Base-by-base conservation (phyloP, 495 filamentous ascomycete species). In the Cladorrhinum samala region DNA sequence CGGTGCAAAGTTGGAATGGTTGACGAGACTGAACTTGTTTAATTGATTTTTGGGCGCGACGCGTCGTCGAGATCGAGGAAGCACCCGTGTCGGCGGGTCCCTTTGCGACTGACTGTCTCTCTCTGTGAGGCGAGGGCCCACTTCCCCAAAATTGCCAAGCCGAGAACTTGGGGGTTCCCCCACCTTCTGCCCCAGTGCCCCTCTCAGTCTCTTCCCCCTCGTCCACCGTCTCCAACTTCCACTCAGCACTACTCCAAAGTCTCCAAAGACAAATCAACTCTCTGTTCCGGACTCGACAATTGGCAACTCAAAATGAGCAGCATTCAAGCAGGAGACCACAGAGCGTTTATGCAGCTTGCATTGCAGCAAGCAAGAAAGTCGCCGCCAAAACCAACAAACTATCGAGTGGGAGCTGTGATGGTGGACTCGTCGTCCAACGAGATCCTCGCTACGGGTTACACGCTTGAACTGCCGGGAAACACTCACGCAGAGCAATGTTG, bases 401-500 rank as follows among this genome's bases (percentile, higher is more conserved):
- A 88, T 74, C 83, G 92, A 54, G 91, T 98, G 36, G 93, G 93
- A 52, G 93, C 93, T 6, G 61, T 96, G 41, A 72, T 97, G 24
- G 74, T 95, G 23, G 77, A 83, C 45, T 58, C 78, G 21, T 62
- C 65, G 17, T 64, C 73, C 24, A 79, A 86, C 58, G 71, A 77
- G 9, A 76, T 95, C 57, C 78, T 96, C 38, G 80, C 87, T 2
- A 91, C 88, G 1, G 91, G 92, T 46, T 96, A 91, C 74, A 95
- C 91, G 7, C 79, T 95, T 57, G 92, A 97, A 64, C 82, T 93
- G 9, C 77, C 82, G 0, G 93, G 91, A 13, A 98, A 98, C 76
- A 96, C 91, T 0, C 93, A 98, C 58, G 93, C 93, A 4, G 93
- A 98, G 61, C 90, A 98, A 73, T 89, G 83, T 73, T 91, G 87